Evolutionary conservation across 805 yeast species (phyloP).

Genomic region (Candida glaebosa): DNA sequence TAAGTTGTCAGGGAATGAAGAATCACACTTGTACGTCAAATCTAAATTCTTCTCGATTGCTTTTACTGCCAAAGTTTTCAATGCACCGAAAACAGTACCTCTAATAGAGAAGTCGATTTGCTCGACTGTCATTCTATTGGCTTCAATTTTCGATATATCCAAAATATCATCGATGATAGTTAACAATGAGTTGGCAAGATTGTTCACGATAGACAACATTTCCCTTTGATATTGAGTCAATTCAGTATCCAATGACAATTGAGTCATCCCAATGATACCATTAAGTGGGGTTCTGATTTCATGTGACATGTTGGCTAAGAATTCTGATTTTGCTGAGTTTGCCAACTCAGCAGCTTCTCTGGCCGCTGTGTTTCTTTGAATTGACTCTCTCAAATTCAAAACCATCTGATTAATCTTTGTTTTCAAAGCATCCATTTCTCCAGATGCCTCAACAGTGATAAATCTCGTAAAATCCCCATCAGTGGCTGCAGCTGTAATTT

Average conservation of each 20-base stretch:
- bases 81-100: conserved; percentile 86
- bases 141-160: conserved; percentile 91
- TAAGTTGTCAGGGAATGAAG: conserved; percentile 81
- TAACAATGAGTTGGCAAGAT: conserved; percentile 77
- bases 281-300: conserved; percentile 91
- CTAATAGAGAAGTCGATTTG: conserved; percentile 82
- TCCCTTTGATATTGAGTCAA: conserved; percentile 88
- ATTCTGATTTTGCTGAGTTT: conserved; percentile 84
- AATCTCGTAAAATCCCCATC: conserved; percentile 90
- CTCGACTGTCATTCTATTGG: conserved; percentile 90
- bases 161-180: conserved; percentile 87
- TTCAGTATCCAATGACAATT: conserved; percentile 81
- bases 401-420: conserved; percentile 78
- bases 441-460: conserved; percentile 87
- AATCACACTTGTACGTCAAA: conserved; percentile 76
- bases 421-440: conserved; percentile 79
- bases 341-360: conserved; percentile 94
- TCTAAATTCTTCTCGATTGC: conserved; percentile 84
- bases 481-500: conserved; percentile 90
- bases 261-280: conserved; percentile 93
- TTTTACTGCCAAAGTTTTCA: conserved; percentile 84
- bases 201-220: conserved; percentile 86
- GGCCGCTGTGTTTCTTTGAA: conserved; percentile 88
- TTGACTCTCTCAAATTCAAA: conserved; percentile 78
- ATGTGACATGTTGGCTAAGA: conserved; percentile 68